Base-by-base conservation (phyloP, 2,329 filamentous ascomycete genomes). In the Fusarium decemcellulare region DNA sequence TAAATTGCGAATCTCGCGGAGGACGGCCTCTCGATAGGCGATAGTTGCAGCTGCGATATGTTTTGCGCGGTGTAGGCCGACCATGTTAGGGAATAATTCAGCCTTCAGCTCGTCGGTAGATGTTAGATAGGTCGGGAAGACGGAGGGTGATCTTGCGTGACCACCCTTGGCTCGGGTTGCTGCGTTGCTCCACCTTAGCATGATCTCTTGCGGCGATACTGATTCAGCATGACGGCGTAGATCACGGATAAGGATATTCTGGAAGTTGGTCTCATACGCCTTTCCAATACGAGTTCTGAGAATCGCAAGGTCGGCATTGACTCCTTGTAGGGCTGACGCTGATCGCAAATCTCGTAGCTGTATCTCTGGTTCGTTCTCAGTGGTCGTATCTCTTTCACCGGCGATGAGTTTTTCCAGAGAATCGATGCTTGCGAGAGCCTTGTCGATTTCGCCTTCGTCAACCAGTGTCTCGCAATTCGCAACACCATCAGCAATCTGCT, bases 1-100 rank as follows among this genome's bases (percentile, higher is more conserved):
- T 51, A 98, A 84, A 36, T 89, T 90, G 73, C 95, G 92, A 77
- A 98, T 91, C 79, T 99, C 96, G 52, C 93, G 91, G 66, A 97
- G 83, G 12, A 97, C 90, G 1, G 93, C 88, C 42, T 97, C 94
- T 69, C 95, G 90, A 79, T 96, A 98, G 0, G 91, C 90, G 40
- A 91, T 87, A n/a, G 94, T 93, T 18, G 96, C 96, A 37, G 91
- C 88, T 5, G 90, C 90, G 3, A 95, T 92, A 74, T 96, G 91
- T 68, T 91, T 91, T 27, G 94, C 93, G 51, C 93, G 88, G 68
- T 94, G 90, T n/a, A 99, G 82, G 0, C 96, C 95, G 36, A 88
- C 86, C 62, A 99, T 85, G 69, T 91, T 91, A 3, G 90, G 86
- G 59, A 91, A 84, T 4, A 99, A 83, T 63, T 92, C 87, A 10